A percentile compares a stretch with the other conserved stretches of the same genome.
phyloP scores from a whole-genome alignment of 2,329 filamentous ascomycete species.

The Xylariaceae sp. region DNA sequence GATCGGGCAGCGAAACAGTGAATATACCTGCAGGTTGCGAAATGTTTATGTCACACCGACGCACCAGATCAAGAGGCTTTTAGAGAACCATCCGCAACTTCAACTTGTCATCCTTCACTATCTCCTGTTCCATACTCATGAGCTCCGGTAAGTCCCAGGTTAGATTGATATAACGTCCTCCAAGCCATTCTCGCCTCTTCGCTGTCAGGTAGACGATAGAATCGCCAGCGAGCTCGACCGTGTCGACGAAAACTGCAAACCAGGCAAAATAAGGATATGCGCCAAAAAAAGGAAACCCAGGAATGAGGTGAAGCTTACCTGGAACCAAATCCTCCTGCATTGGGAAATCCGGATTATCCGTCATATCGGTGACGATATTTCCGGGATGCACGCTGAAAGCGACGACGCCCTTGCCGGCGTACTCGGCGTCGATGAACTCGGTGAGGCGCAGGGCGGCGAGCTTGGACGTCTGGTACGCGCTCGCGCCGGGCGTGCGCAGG shows the following conservation, averaged over 20 bases:
- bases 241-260: conserved; percentile 23
- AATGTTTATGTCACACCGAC: too few species aligned
- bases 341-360: too few species aligned
- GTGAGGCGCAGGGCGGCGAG: neutral
- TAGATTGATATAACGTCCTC: conserved; percentile 35
- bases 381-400: neutral
- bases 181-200: conserved; percentile 29
- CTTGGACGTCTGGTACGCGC: conserved; percentile 1
- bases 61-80: neutral
- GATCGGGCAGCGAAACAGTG: neutral
- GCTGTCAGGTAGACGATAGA: conserved; percentile 28
- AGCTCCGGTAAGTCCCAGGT: conserved; percentile 36
- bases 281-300: too few species aligned
- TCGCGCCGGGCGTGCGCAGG: neutral
- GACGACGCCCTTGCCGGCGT: neutral
- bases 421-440: neutral
- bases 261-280: too few species aligned
- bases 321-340: conserved; percentile 7
- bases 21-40: too few species aligned
- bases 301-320: conserved; percentile 19
- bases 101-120: conserved; percentile 25
- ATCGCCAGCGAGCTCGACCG: conserved; percentile 26
- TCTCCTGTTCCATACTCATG: conserved; percentile 27
- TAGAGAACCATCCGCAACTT: conserved; percentile 25
- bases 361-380: neutral